Conservation (phyloP, 2,329 filamentous ascomycete genomes). For the Fusarium falciforme region DNA sequence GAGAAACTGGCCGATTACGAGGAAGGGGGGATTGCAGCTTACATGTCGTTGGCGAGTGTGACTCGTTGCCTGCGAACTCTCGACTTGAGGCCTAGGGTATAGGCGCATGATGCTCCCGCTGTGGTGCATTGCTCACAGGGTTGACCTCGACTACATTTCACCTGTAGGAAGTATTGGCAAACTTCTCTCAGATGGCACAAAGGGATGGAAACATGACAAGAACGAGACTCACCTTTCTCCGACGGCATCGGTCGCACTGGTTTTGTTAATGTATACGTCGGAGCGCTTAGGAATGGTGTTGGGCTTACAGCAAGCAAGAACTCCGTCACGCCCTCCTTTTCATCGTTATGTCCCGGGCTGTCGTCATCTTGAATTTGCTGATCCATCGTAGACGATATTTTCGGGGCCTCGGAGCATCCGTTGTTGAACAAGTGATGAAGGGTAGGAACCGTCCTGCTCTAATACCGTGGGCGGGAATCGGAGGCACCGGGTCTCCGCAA, state of each 20-base stretch:
- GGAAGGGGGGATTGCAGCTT: background rate
- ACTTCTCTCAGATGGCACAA: background rate
- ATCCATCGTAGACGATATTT: background rate
- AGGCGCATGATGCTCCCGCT: constrained; percentile 8
- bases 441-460: background rate
- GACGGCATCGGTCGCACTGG: background rate
- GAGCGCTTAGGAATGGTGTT: background rate
- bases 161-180: constrained; percentile 41
- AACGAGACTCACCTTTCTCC: background rate
- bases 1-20: background rate
- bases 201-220: background rate
- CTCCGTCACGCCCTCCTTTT: background rate
- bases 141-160: constrained; percentile 23
- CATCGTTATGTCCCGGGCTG: background rate
- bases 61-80: background rate
- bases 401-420: background rate
- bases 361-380: background rate
- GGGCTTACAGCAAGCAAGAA: background rate
- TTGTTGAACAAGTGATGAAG: background rate
- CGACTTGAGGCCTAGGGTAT: constrained; percentile 1
- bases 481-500: background rate
- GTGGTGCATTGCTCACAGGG: constrained; percentile 27
- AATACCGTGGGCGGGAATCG: background rate
- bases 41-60: background rate
- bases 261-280: background rate